phyloP scores from a whole-genome alignment of 495 filamentous ascomycete species.

The Cryomyces minteri region DNA sequence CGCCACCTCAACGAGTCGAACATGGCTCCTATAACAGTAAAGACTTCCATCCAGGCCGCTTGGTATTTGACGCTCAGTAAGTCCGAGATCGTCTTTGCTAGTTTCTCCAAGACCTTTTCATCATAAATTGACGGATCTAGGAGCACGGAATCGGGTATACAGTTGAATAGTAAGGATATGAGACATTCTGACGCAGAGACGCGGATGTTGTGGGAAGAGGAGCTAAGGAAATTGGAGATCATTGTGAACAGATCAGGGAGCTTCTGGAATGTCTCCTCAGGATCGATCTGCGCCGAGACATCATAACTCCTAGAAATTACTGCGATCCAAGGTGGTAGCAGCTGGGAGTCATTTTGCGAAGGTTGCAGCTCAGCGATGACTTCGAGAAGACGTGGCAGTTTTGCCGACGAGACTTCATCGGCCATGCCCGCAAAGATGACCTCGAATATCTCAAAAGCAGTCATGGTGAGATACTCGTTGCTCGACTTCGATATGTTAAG shows the following conservation, averaged over 20 bases:
- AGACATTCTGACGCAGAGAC: constrained; percentile 87
- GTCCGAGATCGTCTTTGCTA: constrained; percentile 46
- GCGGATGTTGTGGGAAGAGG: constrained; percentile 77
- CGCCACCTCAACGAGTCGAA: constrained; percentile 79
- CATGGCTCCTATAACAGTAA: constrained; percentile 72
- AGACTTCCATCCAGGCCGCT: constrained; percentile 86
- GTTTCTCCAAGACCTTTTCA: constrained; percentile 61
- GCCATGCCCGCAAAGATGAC: constrained; percentile 84
- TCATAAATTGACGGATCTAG: constrained; percentile 78
- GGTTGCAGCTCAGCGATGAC: constrained; percentile 78
- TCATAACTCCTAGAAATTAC: constrained; percentile 88
- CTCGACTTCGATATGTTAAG: constrained; percentile 71
- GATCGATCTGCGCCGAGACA: constrained; percentile 68
- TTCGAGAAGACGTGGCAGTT: constrained; percentile 74
- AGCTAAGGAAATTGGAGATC: constrained; percentile 62
- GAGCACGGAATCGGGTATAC: constrained; percentile 60
- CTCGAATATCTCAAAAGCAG: constrained; percentile 92
- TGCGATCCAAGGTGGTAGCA: constrained; percentile 90
- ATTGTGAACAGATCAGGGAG: constrained; percentile 63
- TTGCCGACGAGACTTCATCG: constrained; percentile 66
- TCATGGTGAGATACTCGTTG: constrained; percentile 89
- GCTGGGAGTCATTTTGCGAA: constrained; percentile 74
- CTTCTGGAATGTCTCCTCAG: constrained; percentile 76
- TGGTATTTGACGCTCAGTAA: constrained; percentile 83
- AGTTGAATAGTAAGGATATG: constrained; percentile 78